These are phyloP conservation scores for Rhizopus delemar DNA, from an alignment of 371 early-diverging fungal species.

Conservation along the genomic window DNA sequence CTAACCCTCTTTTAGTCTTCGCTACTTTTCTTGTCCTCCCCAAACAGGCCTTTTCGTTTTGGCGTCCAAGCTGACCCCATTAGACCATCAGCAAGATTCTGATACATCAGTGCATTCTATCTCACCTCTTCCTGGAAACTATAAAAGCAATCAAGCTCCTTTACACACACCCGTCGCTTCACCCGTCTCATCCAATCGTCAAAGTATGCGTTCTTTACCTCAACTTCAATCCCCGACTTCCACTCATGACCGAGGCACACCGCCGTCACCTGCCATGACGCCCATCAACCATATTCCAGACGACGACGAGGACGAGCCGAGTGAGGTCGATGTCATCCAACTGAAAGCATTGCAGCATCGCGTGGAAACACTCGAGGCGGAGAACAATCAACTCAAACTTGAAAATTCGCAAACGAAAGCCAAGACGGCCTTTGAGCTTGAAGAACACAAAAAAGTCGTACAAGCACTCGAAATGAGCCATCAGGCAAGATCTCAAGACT, in stretches of 20 bases:
- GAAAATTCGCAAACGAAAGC: conserved; percentile 48
- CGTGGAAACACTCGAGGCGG: conserved; percentile 54
- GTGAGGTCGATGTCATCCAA: neutral
- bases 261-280: conserved; percentile 42
- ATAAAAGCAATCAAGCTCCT: conserved; percentile 16
- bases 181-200: conserved; percentile 14
- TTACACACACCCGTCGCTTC: conserved; percentile 24
- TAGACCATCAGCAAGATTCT: conserved; percentile 39
- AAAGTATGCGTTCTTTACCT: conserved; percentile 17
- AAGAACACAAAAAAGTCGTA: conserved; percentile 42
- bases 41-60: conserved; percentile 34
- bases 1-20: conserved; percentile 18
- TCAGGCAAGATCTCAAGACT: conserved; percentile 10
- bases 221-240: conserved; percentile 19
- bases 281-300: conserved; percentile 33
- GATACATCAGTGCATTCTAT: conserved; percentile 20
- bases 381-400: conserved; percentile 50
- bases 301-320: conserved; percentile 21
- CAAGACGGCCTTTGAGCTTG: conserved; percentile 35
- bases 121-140: conserved; percentile 29
- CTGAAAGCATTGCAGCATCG: conserved; percentile 51
- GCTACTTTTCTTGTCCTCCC: conserved; percentile 34
- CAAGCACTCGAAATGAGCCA: conserved; percentile 37
- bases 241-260: conserved; percentile 27
- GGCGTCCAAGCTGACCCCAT: conserved; percentile 25